Percentiles rank a stretch among this genome's conserved stretches.
These are phyloP conservation scores for Zarea fungicola DNA, from an alignment of 2,329 filamentous ascomycete species.

Conservation along the genomic window DNA sequence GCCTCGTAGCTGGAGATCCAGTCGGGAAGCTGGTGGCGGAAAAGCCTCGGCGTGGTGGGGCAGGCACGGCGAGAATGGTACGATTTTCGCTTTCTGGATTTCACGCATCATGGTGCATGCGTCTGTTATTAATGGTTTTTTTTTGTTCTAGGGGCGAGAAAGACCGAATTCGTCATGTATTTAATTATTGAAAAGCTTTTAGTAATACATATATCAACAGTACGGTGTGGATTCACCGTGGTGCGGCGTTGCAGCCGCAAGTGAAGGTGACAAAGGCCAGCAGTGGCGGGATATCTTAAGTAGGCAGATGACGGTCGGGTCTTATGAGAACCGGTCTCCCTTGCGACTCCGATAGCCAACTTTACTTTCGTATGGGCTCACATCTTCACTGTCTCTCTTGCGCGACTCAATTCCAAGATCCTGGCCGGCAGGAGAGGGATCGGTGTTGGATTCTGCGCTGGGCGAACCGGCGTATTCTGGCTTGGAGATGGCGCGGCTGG, in stretches of 20 bases:
- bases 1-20: no score
- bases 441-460: constrained; percentile 65
- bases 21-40: neutral
- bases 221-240: neutral
- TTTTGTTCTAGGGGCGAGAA: no score
- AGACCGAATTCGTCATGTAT: neutral
- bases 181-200: neutral
- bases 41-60: constrained; percentile 14
- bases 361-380: constrained; percentile 78
- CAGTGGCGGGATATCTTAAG: no score
- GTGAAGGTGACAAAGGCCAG: no score
- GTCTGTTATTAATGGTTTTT: no score
- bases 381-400: constrained; percentile 56
- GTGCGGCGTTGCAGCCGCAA: no score
- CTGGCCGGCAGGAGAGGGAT: constrained; percentile 83
- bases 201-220: neutral
- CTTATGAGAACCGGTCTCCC: constrained; percentile 75
- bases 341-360: constrained; percentile 72
- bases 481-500: constrained; percentile 19
- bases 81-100: no score
- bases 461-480: constrained; percentile 53
- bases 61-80: neutral
- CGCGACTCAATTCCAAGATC: constrained; percentile 65
- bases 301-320: no score
- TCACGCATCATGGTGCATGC: no score